Percentiles rank a stretch among this genome's conserved stretches.
Evolutionary conservation across 306 rosid genomes (phyloP).

Genomic region (Medicago ruthenica): DNA sequence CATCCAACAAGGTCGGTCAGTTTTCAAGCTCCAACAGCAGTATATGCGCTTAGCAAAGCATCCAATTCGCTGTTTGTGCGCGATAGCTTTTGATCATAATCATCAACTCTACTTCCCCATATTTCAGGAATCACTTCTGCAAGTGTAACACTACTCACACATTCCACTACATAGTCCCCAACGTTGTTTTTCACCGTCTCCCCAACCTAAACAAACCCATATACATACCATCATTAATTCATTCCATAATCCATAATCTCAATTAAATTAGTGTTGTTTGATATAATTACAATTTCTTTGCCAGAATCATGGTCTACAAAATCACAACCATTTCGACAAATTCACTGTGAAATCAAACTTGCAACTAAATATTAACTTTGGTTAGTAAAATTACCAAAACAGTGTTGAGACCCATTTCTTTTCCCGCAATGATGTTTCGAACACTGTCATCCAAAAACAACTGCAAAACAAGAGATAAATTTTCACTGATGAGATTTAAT

Average conservation of each 20-base stretch:
- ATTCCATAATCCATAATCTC: not conserved
- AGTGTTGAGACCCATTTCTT: constrained; percentile 73
- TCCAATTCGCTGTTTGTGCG: constrained; percentile 71
- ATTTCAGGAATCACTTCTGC: constrained; percentile 62
- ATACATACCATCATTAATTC: not conserved
- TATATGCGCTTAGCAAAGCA: constrained; percentile 45
- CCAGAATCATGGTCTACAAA: too few relatives aligned
- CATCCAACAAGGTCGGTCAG: constrained; percentile 3
- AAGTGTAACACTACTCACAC: constrained; percentile 45
- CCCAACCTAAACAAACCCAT: constrained; percentile 62
- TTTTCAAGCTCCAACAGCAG: constrained; percentile 69
- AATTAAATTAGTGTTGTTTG: too few relatives aligned
- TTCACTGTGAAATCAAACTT: too few relatives aligned
- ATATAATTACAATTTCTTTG: too few relatives aligned
- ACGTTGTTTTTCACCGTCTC: constrained; percentile 55
- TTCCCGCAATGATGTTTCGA: constrained; percentile 72
- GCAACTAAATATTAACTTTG: not conserved
- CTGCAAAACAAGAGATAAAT: constrained; percentile 44
- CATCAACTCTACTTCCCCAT: constrained; percentile 55
- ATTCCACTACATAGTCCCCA: constrained; percentile 69
- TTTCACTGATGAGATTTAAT: too few relatives aligned
- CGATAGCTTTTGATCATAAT: constrained; percentile 38
- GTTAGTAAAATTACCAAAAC: constrained; percentile 58
- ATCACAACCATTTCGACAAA: too few relatives aligned
- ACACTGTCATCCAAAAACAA: constrained; percentile 78